Base-by-base conservation (phyloP, 257 asterid species). In the Primulina huaijiensis region DNA sequence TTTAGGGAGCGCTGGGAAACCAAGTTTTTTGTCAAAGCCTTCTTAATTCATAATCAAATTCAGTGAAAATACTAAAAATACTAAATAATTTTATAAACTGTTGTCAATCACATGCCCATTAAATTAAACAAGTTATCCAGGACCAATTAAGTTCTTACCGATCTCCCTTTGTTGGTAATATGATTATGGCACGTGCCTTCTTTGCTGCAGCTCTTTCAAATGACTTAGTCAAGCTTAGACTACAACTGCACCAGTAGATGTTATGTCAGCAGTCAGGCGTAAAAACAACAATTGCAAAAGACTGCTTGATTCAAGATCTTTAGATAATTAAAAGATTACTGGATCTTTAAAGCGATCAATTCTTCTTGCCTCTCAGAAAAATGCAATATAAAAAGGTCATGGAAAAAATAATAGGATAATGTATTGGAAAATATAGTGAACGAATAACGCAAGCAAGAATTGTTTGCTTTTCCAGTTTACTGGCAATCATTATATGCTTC, bases 151-250 rank as follows among this genome's bases (percentile, higher is more conserved):
- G 60, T 76, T 71, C 78, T 74, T 79, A 87, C 99, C 96, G 83
- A 68, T 90, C 96, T 64, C 88, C 96, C 79, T 87, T 90, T 23
- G 96, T 81, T 6, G 96, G 97, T 73, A 93, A 78, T 89, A 93
- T 89, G 65, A 93, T 92, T 70, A 90, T 85, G 63, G 97, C 96
- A 55, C 97, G 95, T 71, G 99, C 96, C 72, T 89, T 90, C 84
- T 79, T 84, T 33, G 97, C 99, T 60, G 97, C 99, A 73, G 97
- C 99, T 80, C 97, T 80, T 78, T 93, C 96, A 79, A 90, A 93
- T 73, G 99, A 93, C 77, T 82, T 86, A 20, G 97, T 93, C 81
- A 90, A 75, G 77, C 92, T 93, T 67, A 90, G 85, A 77, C 95
- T 90, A 82, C 99, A 93, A 82, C 99, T 93, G 97, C 76, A 80